A percentile compares a stretch with the other conserved stretches of the same genome.
These are phyloP conservation scores for Imleria badia DNA, from an alignment of 768 basidiomycete genomes.

Conservation along the genomic window DNA sequence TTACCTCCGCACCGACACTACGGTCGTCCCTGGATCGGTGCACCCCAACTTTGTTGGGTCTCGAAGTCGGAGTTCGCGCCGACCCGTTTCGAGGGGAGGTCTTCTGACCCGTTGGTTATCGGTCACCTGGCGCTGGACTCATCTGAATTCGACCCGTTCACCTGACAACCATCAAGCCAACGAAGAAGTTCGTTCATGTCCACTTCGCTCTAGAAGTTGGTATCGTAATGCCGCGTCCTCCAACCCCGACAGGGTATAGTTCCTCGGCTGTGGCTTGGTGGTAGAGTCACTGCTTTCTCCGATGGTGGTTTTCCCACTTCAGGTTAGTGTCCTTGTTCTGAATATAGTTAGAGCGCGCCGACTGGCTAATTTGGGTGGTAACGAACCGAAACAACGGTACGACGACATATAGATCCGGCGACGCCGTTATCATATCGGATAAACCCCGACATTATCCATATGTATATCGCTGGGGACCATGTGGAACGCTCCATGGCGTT, in stretches of 20 bases:
- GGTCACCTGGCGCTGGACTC: not conserved
- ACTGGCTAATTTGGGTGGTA: slow-evolving; percentile 1
- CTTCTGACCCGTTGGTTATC: slow-evolving; percentile 7
- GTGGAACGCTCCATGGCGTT: slow-evolving; percentile 8
- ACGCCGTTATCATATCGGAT: slow-evolving; percentile 11
- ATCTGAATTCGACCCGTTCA: slow-evolving; percentile 3
- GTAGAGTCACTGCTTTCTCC: slow-evolving; percentile 5
- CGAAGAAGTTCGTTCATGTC: slow-evolving; percentile 1
- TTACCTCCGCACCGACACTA: not conserved
- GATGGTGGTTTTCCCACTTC: slow-evolving; percentile 2
- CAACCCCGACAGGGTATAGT: not conserved
- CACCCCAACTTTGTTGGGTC: not conserved
- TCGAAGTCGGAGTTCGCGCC: not conserved
- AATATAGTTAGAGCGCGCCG: slow-evolving; percentile 7
- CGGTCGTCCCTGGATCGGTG: not conserved
- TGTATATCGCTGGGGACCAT: slow-evolving; percentile 3
- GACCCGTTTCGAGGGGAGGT: not conserved
- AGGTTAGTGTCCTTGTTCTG: slow-evolving; percentile 18
- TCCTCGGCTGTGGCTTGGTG: not conserved
- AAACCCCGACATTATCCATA: not conserved
- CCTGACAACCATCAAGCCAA: slow-evolving; percentile 24
- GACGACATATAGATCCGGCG: slow-evolving; percentile 17
- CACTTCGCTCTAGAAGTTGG: not conserved
- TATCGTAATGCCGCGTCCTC: not conserved
- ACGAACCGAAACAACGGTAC: slow-evolving; percentile 27